Evolutionary conservation across 2,329 filamentous ascomycete species (phyloP).

Genomic region (Thielaviopsis populi): DNA sequence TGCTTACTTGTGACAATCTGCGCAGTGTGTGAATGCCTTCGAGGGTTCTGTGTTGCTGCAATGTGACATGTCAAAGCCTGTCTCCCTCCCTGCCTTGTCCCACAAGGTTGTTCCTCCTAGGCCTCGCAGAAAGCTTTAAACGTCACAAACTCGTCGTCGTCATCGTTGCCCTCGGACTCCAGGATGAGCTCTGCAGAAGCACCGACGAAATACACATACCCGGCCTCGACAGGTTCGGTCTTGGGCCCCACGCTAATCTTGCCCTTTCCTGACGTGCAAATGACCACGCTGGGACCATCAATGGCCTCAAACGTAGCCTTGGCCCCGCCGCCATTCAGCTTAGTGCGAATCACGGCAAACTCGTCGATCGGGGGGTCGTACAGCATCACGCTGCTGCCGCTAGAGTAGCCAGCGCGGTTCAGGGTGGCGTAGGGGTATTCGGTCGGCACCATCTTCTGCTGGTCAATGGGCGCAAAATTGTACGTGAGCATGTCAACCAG

Average conservation of each 20-base stretch:
- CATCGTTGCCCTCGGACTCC: constrained; percentile 46
- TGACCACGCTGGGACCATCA: constrained; percentile 78
- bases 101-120: background rate
- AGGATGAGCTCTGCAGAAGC: constrained; percentile 72
- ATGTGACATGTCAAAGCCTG: background rate
- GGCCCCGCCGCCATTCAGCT: constrained; percentile 53
- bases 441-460: constrained; percentile 80
- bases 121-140: constrained; percentile 89
- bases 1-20: constrained; percentile 1
- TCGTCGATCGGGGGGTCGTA: constrained; percentile 97
- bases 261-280: constrained; percentile 73
- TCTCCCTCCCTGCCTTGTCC: background rate
- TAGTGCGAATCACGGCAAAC: constrained; percentile 75
- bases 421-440: constrained; percentile 78
- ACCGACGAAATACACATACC: constrained; percentile 71
- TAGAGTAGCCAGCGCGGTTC: constrained; percentile 68
- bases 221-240: constrained; percentile 55
- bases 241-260: constrained; percentile 76
- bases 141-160: constrained; percentile 61
- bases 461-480: constrained; percentile 80
- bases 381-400: constrained; percentile 53
- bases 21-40: background rate
- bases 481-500: constrained; percentile 88
- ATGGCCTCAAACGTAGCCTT: constrained; percentile 83
- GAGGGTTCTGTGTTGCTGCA: background rate